Evolutionary conservation across 1,284 basidiomycete genomes (phyloP).

Genomic region (Phellopilus nigrolimitatus): DNA sequence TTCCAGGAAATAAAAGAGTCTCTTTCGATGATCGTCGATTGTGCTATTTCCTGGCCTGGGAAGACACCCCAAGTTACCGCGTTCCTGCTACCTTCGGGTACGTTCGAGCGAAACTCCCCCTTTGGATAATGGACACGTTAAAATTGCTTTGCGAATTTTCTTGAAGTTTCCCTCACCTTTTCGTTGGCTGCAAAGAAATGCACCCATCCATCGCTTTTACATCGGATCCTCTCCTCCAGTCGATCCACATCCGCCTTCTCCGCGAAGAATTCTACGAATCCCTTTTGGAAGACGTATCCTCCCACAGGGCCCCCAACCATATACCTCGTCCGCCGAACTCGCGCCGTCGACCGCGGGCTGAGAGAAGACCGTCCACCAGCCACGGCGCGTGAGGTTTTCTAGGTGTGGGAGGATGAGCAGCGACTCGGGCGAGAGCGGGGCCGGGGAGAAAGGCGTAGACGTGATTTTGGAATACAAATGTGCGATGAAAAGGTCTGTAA

Average conservation of each 20-base stretch:
- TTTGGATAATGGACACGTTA: conserved; percentile 32
- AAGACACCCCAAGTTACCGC: conserved; percentile 99
- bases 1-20: conserved; percentile 93
- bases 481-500: conserved; percentile 76
- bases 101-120: conserved; percentile 83
- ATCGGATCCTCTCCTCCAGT: conserved; percentile 56
- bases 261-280: conserved; percentile 96
- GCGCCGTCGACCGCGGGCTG: conserved; percentile 91
- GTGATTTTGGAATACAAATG: conserved; percentile 71
- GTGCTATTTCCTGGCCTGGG: conserved; percentile 92
- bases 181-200: conserved; percentile 85
- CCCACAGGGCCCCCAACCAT: conserved; percentile 92
- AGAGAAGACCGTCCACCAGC: conserved; percentile 96
- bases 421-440: conserved; percentile 84
- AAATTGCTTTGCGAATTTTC: conserved; percentile 2
- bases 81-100: conserved; percentile 76
- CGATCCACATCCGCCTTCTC: conserved; percentile 55
- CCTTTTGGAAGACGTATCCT: conserved; percentile 96
- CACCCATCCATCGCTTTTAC: conserved; percentile 59
- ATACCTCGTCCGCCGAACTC: conserved; percentile 65
- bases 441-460: conserved; percentile 88
- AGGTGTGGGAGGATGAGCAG: conserved; percentile 76
- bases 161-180: conserved; percentile 43
- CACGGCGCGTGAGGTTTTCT: conserved; percentile 66
- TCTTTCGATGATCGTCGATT: conserved; percentile 95